These are phyloP conservation scores for Termitomyces sp. DNA, from an alignment of 768 basidiomycete genomes.

Conservation along the genomic window DNA sequence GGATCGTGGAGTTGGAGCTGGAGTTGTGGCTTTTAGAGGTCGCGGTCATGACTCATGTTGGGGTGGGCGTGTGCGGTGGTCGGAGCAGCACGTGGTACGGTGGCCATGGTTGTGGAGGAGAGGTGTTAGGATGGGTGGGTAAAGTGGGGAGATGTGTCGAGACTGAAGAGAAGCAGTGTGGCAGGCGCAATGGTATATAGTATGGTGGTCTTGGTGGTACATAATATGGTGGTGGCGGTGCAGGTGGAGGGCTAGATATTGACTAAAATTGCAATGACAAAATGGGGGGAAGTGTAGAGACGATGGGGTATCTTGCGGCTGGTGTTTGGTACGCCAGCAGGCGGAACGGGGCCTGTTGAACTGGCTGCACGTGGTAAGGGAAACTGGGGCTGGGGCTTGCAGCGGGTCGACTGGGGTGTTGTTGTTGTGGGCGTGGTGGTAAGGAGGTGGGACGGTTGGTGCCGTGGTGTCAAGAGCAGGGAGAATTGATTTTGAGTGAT, in stretches of 20 bases:
- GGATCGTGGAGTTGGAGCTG: background rate
- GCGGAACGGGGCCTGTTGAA: background rate
- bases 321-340: no score
- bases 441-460: background rate
- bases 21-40: no score
- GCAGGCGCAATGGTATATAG: background rate
- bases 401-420: background rate
- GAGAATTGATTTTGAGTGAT: background rate
- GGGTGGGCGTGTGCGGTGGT: no score
- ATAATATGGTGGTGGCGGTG: no score
- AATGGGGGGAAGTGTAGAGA: background rate
- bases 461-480: no score
- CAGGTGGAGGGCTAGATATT: background rate
- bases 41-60: no score
- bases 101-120: no score
- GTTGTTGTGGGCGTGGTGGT: background rate
- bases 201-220: background rate
- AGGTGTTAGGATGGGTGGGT: no score
- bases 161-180: no score
- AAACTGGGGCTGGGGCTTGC: background rate
- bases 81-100: no score
- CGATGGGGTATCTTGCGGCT: background rate
- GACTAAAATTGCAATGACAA: no score
- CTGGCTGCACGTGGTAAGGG: background rate
- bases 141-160: no score